Evolutionary conservation across 257 asterid genomes (phyloP).

Genomic region (Pogostemon cablin): DNA sequence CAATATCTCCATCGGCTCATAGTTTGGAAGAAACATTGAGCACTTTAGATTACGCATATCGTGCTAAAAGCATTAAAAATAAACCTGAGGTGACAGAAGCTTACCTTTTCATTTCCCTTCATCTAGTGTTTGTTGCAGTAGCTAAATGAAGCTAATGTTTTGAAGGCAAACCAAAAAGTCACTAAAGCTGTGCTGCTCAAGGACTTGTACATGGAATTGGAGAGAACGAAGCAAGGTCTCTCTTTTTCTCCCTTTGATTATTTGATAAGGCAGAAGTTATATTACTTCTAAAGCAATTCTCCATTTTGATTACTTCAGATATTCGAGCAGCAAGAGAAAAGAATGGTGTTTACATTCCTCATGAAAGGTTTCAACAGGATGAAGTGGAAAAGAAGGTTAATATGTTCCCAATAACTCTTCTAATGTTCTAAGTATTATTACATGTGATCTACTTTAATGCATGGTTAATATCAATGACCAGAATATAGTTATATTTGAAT

Average conservation of each 20-base stretch:
- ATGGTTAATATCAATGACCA: background rate
- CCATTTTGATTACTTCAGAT: slow-evolving; percentile 45
- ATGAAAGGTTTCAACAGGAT: slow-evolving; percentile 77
- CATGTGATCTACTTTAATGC: slow-evolving; percentile 4
- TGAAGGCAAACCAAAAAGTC: slow-evolving; percentile 81
- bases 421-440: background rate
- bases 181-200: slow-evolving; percentile 73
- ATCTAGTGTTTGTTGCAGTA: slow-evolving; percentile 14
- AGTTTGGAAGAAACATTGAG: slow-evolving; percentile 82
- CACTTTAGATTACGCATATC: slow-evolving; percentile 82
- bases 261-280: background rate
- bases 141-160: slow-evolving; percentile 39
- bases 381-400: slow-evolving; percentile 83
- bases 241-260: slow-evolving; percentile 26
- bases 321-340: slow-evolving; percentile 90
- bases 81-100: slow-evolving; percentile 67
- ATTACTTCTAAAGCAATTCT: slow-evolving; percentile 13
- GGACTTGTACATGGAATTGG: slow-evolving; percentile 73
- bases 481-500: background rate
- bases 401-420: slow-evolving; percentile 11
- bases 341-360: slow-evolving; percentile 84
- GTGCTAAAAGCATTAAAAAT: slow-evolving; percentile 86
- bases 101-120: slow-evolving; percentile 20
- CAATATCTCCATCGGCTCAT: slow-evolving; percentile 75
- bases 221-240: slow-evolving; percentile 84